phyloP scores from a whole-genome alignment of 1,284 basidiomycete species.

The Lentinula novae-zelandiae region DNA sequence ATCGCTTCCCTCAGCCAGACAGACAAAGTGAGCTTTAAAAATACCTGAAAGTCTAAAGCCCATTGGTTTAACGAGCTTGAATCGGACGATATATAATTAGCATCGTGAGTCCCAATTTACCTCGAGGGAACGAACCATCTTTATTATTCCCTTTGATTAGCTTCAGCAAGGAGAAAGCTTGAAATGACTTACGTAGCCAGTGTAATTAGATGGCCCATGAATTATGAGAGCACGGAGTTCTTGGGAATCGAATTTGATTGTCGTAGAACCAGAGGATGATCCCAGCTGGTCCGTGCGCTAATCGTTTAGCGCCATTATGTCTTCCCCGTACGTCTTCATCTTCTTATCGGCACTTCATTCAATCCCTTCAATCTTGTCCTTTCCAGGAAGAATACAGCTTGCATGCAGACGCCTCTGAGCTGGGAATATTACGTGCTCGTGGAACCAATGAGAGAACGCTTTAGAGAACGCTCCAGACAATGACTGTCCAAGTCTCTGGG shows the following conservation, averaged over 20 bases:
- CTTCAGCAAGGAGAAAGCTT: neutral
- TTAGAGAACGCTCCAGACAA: no score
- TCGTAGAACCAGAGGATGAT: no score
- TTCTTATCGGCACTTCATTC: no score
- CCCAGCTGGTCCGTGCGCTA: no score
- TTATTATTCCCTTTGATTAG: neutral
- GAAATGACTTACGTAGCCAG: conserved; percentile 29
- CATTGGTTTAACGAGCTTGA: conserved; percentile 91
- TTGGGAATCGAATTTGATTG: neutral
- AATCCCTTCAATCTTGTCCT: no score
- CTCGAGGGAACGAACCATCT: conserved; percentile 40
- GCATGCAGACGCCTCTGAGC: no score
- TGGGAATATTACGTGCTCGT: no score
- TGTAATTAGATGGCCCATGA: conserved; percentile 15
- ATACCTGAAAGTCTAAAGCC: conserved; percentile 90
- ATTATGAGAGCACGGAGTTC: neutral
- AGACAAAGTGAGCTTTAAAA: neutral
- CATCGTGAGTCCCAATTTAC: neutral
- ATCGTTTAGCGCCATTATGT: no score
- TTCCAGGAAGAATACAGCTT: no score
- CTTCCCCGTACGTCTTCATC: no score
- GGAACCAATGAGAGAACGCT: no score
- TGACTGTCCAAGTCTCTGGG: no score
- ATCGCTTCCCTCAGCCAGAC: neutral
- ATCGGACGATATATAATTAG: neutral